Percentiles rank a stretch among this genome's conserved stretches.
phyloP scores from a whole-genome alignment of 768 basidiomycete species.

The Daedalea quercina region DNA sequence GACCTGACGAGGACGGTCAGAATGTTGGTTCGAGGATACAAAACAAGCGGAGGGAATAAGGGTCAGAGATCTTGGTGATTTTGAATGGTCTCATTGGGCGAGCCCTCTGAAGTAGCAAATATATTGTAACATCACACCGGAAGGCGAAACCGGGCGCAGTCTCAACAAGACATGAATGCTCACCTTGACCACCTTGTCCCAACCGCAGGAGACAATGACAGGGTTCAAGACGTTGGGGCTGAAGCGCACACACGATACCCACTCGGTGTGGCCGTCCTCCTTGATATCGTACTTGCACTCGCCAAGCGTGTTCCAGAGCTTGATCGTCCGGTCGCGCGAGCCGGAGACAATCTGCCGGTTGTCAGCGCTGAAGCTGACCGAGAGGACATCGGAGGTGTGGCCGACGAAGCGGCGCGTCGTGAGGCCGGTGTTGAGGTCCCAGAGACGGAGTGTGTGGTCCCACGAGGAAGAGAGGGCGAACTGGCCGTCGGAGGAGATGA shows the following conservation, averaged over 20 bases:
- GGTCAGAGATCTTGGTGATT: conserved; percentile 30
- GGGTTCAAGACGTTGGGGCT: conserved; percentile 97
- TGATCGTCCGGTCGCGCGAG: conserved; percentile 94
- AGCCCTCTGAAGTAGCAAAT: conserved; percentile 30
- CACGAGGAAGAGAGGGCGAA: conserved; percentile 98
- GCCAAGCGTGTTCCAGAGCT: conserved; percentile 99
- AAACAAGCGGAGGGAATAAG: not conserved
- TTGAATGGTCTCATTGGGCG: conserved; percentile 27
- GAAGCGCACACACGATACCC: conserved; percentile 99
- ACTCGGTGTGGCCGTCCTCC: conserved; percentile 97
- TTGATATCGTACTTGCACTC: conserved; percentile 99
- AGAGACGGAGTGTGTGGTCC: conserved; percentile 99
- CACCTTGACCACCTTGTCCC: conserved; percentile 99
- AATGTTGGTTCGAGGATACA: not conserved
- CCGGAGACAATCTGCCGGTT: conserved; percentile 99
- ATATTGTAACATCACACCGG: conserved; percentile 24
- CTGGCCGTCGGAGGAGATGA: conserved; percentile 98
- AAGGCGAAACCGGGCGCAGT: not conserved
- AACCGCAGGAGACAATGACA: conserved; percentile 97
- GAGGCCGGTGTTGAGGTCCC: conserved; percentile 96
- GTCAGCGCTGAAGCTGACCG: conserved; percentile 99
- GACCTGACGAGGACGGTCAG: conserved; percentile 48
- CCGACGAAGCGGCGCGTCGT: conserved; percentile 98
- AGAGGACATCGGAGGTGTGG: conserved; percentile 95
- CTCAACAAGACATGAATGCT: conserved; percentile 15